A percentile compares a stretch with the other conserved stretches of the same genome.
phyloP scores from a whole-genome alignment of 306 rosid genomes.

The Coriaria nepalensis region DNA sequence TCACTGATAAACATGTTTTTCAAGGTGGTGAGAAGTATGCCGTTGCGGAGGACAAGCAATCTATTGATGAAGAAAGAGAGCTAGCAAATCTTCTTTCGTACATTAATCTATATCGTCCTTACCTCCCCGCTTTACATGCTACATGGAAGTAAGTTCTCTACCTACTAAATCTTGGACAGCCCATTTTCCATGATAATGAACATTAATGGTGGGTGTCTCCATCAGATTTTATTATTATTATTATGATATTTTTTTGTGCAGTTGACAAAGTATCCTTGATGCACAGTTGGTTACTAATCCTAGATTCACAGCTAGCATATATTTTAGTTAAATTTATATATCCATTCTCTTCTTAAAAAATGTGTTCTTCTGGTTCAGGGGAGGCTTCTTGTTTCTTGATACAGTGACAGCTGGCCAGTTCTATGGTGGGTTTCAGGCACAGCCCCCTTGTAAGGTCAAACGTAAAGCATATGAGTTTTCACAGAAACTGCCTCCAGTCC shows the following conservation, averaged over 20 bases:
- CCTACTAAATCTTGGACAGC: conserved; percentile 12
- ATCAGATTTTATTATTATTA: too few species aligned
- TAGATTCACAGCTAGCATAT: not conserved
- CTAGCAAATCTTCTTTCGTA: conserved; percentile 11
- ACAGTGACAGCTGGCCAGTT: conserved; percentile 9
- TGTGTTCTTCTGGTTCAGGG: conserved; percentile 24
- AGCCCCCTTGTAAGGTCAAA: conserved; percentile 39
- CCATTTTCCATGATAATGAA: not conserved
- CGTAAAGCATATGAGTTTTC: conserved; percentile 31
- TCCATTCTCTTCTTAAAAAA: conserved; percentile 10
- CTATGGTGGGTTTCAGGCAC: conserved; percentile 47
- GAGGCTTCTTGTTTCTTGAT: conserved; percentile 33
- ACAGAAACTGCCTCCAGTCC: conserved; percentile 36
- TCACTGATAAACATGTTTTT: conserved; percentile 5
- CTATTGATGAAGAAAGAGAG: conserved; percentile 18
- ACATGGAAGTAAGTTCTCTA: conserved; percentile 53
- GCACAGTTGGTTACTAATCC: not conserved
- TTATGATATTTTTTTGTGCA: too few species aligned
- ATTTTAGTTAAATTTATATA: conserved; percentile 10
- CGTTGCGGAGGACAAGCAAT: conserved; percentile 11
- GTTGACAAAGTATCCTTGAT: too few species aligned
- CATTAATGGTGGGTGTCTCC: too few species aligned
- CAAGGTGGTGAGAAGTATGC: conserved; percentile 18
- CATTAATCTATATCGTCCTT: conserved; percentile 6
- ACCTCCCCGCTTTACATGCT: conserved; percentile 29